Percentiles rank a stretch among this genome's conserved stretches.
phyloP scores from a whole-genome alignment of 805 yeast genomes.

The Saturnispora besseyi region DNA sequence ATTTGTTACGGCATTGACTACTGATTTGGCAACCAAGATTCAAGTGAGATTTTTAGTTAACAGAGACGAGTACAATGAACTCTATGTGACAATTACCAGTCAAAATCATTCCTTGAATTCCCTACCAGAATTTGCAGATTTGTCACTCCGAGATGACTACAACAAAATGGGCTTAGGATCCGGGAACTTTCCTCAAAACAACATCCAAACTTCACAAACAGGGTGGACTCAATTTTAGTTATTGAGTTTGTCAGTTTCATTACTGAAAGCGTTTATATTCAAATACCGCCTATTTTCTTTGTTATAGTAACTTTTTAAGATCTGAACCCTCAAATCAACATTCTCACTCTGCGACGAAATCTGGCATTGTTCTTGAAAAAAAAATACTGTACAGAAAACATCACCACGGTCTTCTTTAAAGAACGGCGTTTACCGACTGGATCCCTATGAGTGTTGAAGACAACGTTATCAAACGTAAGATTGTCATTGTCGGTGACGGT shows the following conservation, averaged over 20 bases:
- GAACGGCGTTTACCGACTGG: neutral
- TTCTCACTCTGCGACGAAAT: neutral
- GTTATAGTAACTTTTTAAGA: neutral
- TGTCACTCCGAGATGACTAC: neutral
- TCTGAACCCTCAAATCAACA: neutral
- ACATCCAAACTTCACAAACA: neutral
- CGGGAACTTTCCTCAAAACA: neutral
- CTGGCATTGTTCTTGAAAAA: neutral
- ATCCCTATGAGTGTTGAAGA: slow-evolving; percentile 8
- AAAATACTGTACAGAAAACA: neutral
- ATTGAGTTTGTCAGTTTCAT: neutral
- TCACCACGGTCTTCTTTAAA: neutral
- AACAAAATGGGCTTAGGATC: neutral
- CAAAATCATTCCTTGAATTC: neutral
- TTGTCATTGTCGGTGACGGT: slow-evolving; percentile 91
- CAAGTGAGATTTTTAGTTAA: slow-evolving; percentile 33
- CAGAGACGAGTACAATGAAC: slow-evolving; percentile 40
- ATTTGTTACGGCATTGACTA: slow-evolving; percentile 26
- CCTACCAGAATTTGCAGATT: neutral
- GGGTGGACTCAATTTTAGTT: neutral
- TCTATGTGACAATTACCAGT: slow-evolving; percentile 15
- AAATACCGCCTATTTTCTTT: neutral
- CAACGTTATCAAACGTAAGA: slow-evolving; percentile 49
- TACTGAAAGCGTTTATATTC: neutral
- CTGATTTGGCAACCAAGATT: slow-evolving; percentile 23